phyloP scores from a whole-genome alignment of 2,329 filamentous ascomycete species.

The Cladophialophora psammophila region DNA sequence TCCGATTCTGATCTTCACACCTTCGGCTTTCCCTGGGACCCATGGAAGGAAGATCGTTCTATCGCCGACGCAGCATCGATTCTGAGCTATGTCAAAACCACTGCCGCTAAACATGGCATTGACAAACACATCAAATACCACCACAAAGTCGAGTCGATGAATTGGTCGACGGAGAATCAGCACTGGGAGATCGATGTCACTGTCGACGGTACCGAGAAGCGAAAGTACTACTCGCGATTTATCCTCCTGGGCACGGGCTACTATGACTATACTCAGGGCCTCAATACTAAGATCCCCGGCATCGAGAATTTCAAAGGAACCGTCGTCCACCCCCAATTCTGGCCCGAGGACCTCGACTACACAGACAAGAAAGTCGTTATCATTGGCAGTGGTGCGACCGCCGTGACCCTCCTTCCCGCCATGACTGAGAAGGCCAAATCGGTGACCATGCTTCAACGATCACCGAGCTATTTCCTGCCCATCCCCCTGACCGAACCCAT shows the following conservation, averaged over 20 bases:
- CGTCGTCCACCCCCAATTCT: conserved; percentile 76
- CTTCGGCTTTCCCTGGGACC: conserved; percentile 73
- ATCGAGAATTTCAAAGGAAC: conserved; percentile 70
- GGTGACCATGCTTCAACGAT: conserved; percentile 83
- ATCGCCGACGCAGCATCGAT: conserved; percentile 64
- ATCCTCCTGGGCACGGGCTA: conserved; percentile 72
- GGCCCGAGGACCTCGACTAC: conserved; percentile 74
- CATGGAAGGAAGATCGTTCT: conserved; percentile 65
- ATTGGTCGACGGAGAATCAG: conserved; percentile 59
- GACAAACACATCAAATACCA: conserved; percentile 62
- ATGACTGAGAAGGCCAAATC: conserved; percentile 69
- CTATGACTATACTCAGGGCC: conserved; percentile 73
- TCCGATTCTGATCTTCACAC: conserved; percentile 69
- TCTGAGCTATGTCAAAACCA: conserved; percentile 61
- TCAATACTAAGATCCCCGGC: conserved; percentile 69
- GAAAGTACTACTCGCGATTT: conserved; percentile 50
- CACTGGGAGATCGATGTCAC: conserved; percentile 52
- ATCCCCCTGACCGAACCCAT: conserved; percentile 33
- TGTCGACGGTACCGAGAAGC: conserved; percentile 43
- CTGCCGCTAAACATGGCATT: conserved; percentile 61
- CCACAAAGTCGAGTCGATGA: conserved; percentile 58
- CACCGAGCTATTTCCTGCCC: conserved; percentile 71
- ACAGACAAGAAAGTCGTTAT: conserved; percentile 72
- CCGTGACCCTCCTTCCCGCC: conserved; percentile 76
- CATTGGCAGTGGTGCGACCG: conserved; percentile 80